Evolutionary conservation across 2,329 filamentous ascomycete genomes (phyloP), one percentile per base, ranked within the genome.

Genomic region (Aspergillus candidus): DNA sequence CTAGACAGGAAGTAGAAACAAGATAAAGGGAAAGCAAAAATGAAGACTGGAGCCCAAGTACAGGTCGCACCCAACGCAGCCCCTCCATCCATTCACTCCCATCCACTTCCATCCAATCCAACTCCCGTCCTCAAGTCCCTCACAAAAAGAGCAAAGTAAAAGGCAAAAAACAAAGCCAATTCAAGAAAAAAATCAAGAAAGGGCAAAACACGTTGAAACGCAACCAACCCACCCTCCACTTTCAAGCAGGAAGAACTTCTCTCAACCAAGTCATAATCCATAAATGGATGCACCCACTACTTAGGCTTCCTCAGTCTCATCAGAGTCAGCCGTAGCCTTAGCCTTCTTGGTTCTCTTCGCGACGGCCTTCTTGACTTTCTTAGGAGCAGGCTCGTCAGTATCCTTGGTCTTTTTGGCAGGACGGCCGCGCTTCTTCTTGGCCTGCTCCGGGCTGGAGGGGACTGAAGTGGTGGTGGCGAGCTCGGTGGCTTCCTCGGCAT

Each of bases 401-500:
- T 37, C 32, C 18, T 18, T 18, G 18, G 18, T 4, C 18, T 44
- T 35, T 13, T 44, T 47, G 6, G 22, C 22, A 4, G 33, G 12
- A 38, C 38, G n/a, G 30, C 50, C 45, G 10, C 46, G 10, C 22
- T 27, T 27, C 22, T 27, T 27, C 14, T 43, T 44, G 15, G 22
- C 7, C 32, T 46, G 40, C 32, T 43, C 39, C 1, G 37, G 37
- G 4, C 43, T 33, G 13, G 22, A 13, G 11, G 40, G 27, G 4
- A 35, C 33, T 11, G 43, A 14, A 11, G 46, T 27, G 13, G 22
- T 27, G 22, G 22, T 27, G 22, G 22, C 22, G 7, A 7, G 22
- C 8, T 27, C 22, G 8, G 22, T 27, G 22, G 22, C 8, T 10
- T 27, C 22, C 4, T 5, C 22, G 6, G 8, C 22, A 7, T 27